Evolutionary conservation across 2,329 filamentous ascomycete genomes (phyloP).

Genomic region (Nothophaeocryptopus gaeumannii): DNA sequence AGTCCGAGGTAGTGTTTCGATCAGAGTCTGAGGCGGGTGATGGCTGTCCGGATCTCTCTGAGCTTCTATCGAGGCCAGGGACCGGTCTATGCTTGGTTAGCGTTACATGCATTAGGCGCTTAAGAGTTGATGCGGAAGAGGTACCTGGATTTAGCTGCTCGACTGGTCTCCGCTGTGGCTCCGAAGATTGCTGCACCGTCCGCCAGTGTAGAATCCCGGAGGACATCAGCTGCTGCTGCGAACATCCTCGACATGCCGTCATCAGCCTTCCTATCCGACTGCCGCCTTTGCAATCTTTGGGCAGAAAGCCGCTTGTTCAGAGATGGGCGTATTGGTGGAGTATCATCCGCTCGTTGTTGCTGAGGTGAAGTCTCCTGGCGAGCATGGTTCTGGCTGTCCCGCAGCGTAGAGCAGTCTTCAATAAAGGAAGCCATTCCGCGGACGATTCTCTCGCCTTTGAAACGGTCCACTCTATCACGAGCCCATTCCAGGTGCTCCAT

Average conservation of each 20-base stretch:
- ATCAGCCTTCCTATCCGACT: conserved; percentile 11
- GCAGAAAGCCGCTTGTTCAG: too few relatives aligned
- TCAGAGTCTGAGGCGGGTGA: conserved; percentile 22
- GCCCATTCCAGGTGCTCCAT: conserved; percentile 62
- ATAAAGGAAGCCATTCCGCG: conserved; percentile 52
- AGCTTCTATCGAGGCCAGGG: background rate
- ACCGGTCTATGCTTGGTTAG: too few relatives aligned
- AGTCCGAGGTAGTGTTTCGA: conserved; percentile 22
- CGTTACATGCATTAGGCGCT: too few relatives aligned
- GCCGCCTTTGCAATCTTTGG: too few relatives aligned
- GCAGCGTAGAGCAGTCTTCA: conserved; percentile 20
- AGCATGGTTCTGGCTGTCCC: conserved; percentile 1
- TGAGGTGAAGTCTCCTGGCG: too few relatives aligned
- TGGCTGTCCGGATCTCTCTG: conserved; percentile 6
- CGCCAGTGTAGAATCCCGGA: conserved; percentile 31
- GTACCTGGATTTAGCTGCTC: conserved; percentile 14
- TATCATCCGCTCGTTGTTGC: too few relatives aligned
- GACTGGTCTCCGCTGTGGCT: conserved; percentile 20
- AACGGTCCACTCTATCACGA: conserved; percentile 51
- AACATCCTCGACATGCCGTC: conserved; percentile 26
- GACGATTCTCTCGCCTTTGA: conserved; percentile 53
- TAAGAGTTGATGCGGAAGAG: too few relatives aligned
- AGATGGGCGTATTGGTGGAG: too few relatives aligned
- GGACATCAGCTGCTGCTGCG: conserved; percentile 26
- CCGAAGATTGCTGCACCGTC: conserved; percentile 32